phyloP scores from a whole-genome alignment of 2,329 filamentous ascomycete genomes.

The Aspergillus tanneri region DNA sequence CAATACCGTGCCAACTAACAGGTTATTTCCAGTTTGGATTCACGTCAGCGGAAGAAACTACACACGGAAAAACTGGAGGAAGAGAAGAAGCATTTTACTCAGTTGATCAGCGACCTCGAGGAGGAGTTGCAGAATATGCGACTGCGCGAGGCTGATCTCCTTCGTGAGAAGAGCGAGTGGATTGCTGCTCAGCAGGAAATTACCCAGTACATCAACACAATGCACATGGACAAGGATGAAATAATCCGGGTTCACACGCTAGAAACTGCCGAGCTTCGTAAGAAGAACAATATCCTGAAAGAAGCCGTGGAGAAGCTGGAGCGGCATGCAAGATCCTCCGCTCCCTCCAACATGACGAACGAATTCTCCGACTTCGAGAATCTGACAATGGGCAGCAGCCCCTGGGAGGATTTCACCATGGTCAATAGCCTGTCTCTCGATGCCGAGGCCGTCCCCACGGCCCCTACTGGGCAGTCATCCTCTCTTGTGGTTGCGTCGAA shows the following conservation, averaged over 20 bases:
- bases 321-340: constrained; percentile 40
- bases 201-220: constrained; percentile 70
- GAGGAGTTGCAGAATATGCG: constrained; percentile 70
- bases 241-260: constrained; percentile 84
- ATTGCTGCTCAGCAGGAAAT: constrained; percentile 71
- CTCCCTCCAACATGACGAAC: constrained; percentile 58
- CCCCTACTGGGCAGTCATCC: constrained; percentile 18
- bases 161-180: constrained; percentile 61
- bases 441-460: constrained; percentile 37
- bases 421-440: constrained; percentile 60
- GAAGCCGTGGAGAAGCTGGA: constrained; percentile 55
- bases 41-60: constrained; percentile 94
- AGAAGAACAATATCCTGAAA: constrained; percentile 84
- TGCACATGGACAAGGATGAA: constrained; percentile 87
- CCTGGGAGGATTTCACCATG: constrained; percentile 81
- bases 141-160: constrained; percentile 54
- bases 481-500: constrained; percentile 43
- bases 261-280: constrained; percentile 86
- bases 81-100: constrained; percentile 89
- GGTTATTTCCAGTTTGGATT: constrained; percentile 69
- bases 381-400: constrained; percentile 70
- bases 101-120: constrained; percentile 73
- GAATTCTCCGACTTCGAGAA: constrained; percentile 81
- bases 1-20: neutral
- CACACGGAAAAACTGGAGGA: constrained; percentile 95